These are phyloP conservation scores for Penicillium hesseltinei DNA, from an alignment of 2,329 filamentous ascomycete genomes.

Conservation along the genomic window DNA sequence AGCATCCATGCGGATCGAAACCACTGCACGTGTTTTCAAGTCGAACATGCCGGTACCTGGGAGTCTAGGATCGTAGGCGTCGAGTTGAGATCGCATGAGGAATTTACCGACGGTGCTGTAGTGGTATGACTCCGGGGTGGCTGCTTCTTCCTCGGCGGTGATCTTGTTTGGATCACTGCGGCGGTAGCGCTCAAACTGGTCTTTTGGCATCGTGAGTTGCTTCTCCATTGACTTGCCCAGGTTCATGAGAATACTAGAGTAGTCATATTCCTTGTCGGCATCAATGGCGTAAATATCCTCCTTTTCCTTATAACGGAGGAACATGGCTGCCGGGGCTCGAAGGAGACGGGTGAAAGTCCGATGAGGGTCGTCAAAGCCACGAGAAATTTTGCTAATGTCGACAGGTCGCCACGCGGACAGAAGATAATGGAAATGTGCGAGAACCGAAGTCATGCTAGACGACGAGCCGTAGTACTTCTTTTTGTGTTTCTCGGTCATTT, in stretches of 20 bases:
- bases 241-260: conserved; percentile 81
- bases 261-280: conserved; percentile 88
- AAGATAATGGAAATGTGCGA: conserved; percentile 90
- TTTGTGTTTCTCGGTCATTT: conserved; percentile 62
- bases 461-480: conserved; percentile 92
- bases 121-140: conserved; percentile 75
- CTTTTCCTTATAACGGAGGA: conserved; percentile 76
- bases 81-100: conserved; percentile 90
- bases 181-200: conserved; percentile 83
- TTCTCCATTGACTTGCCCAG: conserved; percentile 97
- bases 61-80: conserved; percentile 80
- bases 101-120: conserved; percentile 86
- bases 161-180: conserved; percentile 66
- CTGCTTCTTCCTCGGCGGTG: conserved; percentile 64
- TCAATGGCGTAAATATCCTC: conserved; percentile 92
- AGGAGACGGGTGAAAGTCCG: conserved; percentile 69
- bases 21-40: conserved; percentile 88
- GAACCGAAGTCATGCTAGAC: conserved; percentile 86
- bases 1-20: conserved; percentile 87
- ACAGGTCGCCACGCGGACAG: conserved; percentile 79
- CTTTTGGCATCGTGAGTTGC: conserved; percentile 76
- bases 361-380: conserved; percentile 61
- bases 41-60: conserved; percentile 95
- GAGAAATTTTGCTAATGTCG: conserved; percentile 65
- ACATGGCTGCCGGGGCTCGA: conserved; percentile 73